Conservation (phyloP, 306 rosid genomes). For the Cicer bijugum region DNA sequence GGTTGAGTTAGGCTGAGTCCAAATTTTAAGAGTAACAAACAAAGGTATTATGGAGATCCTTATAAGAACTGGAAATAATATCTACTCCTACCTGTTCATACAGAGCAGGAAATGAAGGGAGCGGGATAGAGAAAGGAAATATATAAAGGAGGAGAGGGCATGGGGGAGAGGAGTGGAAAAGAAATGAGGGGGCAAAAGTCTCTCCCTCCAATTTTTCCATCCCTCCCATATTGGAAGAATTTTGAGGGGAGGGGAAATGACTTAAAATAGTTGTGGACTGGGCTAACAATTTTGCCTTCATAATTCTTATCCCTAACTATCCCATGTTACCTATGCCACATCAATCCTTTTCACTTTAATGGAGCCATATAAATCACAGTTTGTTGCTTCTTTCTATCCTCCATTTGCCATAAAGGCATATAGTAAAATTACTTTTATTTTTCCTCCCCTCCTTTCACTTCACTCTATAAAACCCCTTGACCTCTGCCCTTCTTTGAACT, state of each 20-base stretch:
- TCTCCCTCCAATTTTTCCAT: background rate
- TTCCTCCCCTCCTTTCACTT: background rate
- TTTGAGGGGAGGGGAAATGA: background rate
- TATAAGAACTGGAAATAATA: background rate
- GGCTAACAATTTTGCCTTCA: background rate
- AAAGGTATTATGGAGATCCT: background rate
- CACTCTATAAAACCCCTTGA: background rate
- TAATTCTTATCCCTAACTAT: background rate
- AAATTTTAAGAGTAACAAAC: background rate
- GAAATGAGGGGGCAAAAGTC: background rate
- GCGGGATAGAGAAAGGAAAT: background rate
- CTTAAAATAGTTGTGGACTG: background rate
- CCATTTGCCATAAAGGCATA: background rate
- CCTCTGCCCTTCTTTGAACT: constrained; percentile 6
- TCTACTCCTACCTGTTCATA: constrained; percentile 4
- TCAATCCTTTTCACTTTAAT: constrained; percentile 1
- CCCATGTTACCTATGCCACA: background rate
- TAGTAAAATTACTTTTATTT: background rate
- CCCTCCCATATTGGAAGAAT: background rate
- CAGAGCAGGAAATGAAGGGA: background rate
- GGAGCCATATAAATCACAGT: background rate
- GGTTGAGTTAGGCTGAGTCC: too few relatives aligned
- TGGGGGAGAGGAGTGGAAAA: background rate
- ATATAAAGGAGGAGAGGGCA: background rate
- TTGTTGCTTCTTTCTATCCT: background rate